These are phyloP conservation scores for Aspergillus sparsus DNA, from an alignment of 495 filamentous ascomycete genomes.

Conservation along the genomic window DNA sequence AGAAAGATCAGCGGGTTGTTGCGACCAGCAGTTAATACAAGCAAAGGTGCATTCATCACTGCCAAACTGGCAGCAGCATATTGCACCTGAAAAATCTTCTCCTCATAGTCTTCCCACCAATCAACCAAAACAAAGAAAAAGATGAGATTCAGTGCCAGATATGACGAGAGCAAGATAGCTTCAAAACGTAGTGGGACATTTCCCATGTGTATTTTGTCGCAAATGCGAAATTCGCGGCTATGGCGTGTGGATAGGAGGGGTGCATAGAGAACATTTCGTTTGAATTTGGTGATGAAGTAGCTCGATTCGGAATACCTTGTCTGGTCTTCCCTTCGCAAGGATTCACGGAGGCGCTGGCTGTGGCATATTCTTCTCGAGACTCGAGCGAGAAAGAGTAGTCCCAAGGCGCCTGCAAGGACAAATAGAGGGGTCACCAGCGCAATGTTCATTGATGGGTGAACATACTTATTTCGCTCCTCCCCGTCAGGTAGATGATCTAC, in stretches of 20 bases:
- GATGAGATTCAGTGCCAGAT: slow-evolving; percentile 37
- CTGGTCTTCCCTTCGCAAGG: slow-evolving; percentile 29
- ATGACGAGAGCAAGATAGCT: slow-evolving; percentile 31
- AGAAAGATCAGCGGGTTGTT: slow-evolving; percentile 45
- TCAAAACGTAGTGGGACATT: slow-evolving; percentile 42
- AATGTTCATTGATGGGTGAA: slow-evolving; percentile 41
- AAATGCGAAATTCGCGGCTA: slow-evolving; percentile 41
- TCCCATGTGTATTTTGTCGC: slow-evolving; percentile 42
- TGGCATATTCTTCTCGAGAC: slow-evolving; percentile 31
- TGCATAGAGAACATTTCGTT: slow-evolving; percentile 47
- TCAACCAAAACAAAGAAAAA: slow-evolving; percentile 44
- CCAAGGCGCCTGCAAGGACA: slow-evolving; percentile 31
- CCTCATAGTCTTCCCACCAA: slow-evolving; percentile 38
- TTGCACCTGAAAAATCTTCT: slow-evolving; percentile 42
- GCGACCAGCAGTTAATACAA: slow-evolving; percentile 45
- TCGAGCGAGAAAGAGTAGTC: slow-evolving; percentile 31
- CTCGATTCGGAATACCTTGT: slow-evolving; percentile 23
- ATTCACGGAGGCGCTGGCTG: slow-evolving; percentile 28
- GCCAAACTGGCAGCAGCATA: slow-evolving; percentile 44
- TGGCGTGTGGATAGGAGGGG: slow-evolving; percentile 41
- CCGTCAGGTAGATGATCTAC: slow-evolving; percentile 23
- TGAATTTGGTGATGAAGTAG: slow-evolving; percentile 29
- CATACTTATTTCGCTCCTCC: slow-evolving; percentile 27
- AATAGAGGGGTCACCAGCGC: slow-evolving; percentile 40
- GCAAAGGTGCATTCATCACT: slow-evolving; percentile 44